Base-by-base conservation (phyloP, 108 stramenopile species). In the Schizochytrium sp. region DNA sequence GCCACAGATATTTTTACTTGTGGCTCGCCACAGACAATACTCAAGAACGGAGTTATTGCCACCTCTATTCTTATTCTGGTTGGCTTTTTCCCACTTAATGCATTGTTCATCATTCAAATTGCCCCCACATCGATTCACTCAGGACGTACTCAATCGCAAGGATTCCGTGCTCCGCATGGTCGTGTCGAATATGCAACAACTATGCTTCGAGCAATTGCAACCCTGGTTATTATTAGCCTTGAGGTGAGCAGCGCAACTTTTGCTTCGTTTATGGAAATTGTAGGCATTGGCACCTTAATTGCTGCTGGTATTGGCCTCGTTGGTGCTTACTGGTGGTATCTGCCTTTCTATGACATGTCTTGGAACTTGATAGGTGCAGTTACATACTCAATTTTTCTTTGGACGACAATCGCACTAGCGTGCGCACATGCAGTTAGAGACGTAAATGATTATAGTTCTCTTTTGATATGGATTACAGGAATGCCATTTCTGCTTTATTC, bases 271-370 rank as follows among this genome's bases (percentile, higher is more conserved):
- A 38, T 28, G 64, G 64, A 69, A 15, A 69, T 69, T 44, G 44
- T 7, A 10, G 44, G 40, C 42, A 10, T 69, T 7, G 12, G 19
- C 5, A 44, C 15, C 10, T 44, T 69, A 8, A 44, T 12, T 8
- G 64, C 44, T 44, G 10, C 12, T 2, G 64, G 42, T 28, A 12
- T 2, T 15, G 64, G 64, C 8, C 19, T 69, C 5, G 1, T 38
- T 38, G 64, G 12, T 12, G 7, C 64, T 2, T 69, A 69, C 28
- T 38, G 8, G 5, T 69, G 0, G 12, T 69, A 69, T 69, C 64
- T 69, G 8, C 64, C 64, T 44, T 69, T 69, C 44, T 69, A 69
- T 69, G 28, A 69, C 64, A 69, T 69, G 64, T 28, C 19, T 44
- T 69, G 64, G 64, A 69, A 69, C 15, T 44, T 44, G 19, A 0